Base-by-base conservation (phyloP, 768 basidiomycete genomes). In the Xanthoconium stramineum region DNA sequence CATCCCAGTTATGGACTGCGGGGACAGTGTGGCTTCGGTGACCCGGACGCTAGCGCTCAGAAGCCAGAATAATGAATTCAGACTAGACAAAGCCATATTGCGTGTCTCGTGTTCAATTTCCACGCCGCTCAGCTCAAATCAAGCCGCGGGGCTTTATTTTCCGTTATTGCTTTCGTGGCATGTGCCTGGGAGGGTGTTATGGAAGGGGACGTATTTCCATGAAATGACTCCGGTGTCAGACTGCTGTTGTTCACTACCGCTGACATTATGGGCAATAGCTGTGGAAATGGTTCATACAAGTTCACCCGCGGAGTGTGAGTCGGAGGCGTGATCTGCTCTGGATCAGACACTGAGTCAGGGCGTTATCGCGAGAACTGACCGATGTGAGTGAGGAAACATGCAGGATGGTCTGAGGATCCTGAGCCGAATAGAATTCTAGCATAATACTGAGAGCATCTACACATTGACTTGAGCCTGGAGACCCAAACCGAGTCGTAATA, bases 391-490 rank as follows among this genome's bases (percentile, higher is more conserved):
- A 58, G 29, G 76, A 67, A 36, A 89, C 71, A 66, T 86, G 80
- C 3, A 81, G 75, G 53, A 78, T 76, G 4, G 71, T 69, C 51
- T 76, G 72, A 13, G 74, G 64, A 59, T 87, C 85, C 65, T 88
- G 88, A 1, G 80, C 80, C 15, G 75, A 72, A 68, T 90, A 91
- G 65, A 89, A 90, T 65, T 90, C 88, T 0, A 90, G 74, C 33
- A 91, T 73, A 39, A 90, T 83, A 51, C 76, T 72, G 51, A 90
- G 69, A 5, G 82, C 80, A 57, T 87, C 89, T 91, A 59, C 32
- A 43, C 30, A 24, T 38, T 20, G 58, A 32, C 20, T n/a, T 55
- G 24, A 61, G 52, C 28, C n/a, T 56, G 24, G 14, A n/a, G n/a
- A 36, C 29, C 48, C 35, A 37, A 29, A 39, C 32, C 30, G 20